Base-by-base conservation (phyloP, 2,329 filamentous ascomycete genomes). In the Clarireedia homoeocarpa region DNA sequence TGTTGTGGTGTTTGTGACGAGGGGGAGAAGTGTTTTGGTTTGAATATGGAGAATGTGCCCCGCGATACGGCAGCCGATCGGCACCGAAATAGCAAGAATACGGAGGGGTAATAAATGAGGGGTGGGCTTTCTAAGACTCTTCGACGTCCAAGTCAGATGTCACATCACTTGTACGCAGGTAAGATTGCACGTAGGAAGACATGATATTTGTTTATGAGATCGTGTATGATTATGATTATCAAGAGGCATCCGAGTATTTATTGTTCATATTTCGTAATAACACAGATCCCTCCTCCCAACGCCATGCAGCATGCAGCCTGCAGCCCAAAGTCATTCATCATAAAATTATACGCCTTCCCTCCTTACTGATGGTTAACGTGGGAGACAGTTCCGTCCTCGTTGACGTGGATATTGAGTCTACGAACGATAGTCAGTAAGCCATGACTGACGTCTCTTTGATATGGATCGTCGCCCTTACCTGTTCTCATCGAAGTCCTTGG, bases 311-410 rank as follows among this genome's bases (percentile, higher is more conserved):
- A 40, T 15, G 9, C 7, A 46, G 12, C 23, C 17, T 12, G 23
- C 42, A 17, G 12, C 17, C 42, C 5, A 26, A 26, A 42, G 6
- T 3, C 39, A 42, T 20, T 7, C 39, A 7, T 42, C 39, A 42
- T 42, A 42, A 42, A 6, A n/a, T n/a, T 15, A 17, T 14, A n/a
- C 15, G 4, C n/a, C 27, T 12, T 27, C 6, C n/a, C 23, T 17
- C 10, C 59, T 57, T 68, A 69, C 51, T 67, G 63, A 63, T 83
- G 78, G 59, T 74, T 67, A 55, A 85, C 81, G 59, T 83, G 79
- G 54, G 77, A 76, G 46, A 85, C 80, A 14, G 77, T 82, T 49
- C 82, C 82, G 56, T 84, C 79, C 30, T 83, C 78, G 57, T 77
- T 76, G 52, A 85, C 65, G 61, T 82, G 76, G 23, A 86, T 74